A percentile compares a stretch with the other conserved stretches of the same genome.
Evolutionary conservation across 441 rosid genomes (phyloP).

Genomic region (Populus hybrid): DNA sequence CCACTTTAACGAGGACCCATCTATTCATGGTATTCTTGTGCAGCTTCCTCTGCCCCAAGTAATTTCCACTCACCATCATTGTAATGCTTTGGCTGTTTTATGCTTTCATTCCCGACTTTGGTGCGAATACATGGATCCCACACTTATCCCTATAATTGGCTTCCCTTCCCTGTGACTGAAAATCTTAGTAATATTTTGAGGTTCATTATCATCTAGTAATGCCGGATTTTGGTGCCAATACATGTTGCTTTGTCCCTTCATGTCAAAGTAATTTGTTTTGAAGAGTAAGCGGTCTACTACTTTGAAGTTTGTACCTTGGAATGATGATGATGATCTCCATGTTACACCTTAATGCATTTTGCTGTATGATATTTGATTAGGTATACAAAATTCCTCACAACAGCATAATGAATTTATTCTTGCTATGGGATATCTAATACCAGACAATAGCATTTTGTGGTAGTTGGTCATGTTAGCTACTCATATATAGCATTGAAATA

Average conservation of each 20-base stretch:
- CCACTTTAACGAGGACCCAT: conserved; percentile 48
- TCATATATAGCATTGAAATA: conserved; percentile 8
- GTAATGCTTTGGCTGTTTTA: not conserved
- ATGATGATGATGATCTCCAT: not conserved
- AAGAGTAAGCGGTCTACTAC: not conserved
- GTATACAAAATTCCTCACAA: not conserved
- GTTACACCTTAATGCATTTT: not conserved
- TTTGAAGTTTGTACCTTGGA: not conserved
- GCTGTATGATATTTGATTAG: not conserved
- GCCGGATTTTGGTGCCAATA: not conserved
- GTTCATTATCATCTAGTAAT: too few relatives aligned
- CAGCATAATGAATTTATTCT: not conserved
- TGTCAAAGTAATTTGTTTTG: not conserved
- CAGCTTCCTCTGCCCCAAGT: conserved; percentile 97
- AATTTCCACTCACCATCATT: conserved; percentile 28
- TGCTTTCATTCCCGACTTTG: not conserved
- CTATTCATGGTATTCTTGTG: conserved; percentile 85
- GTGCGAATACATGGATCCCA: not conserved
- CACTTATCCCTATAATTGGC: not conserved
- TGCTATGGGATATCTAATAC: not conserved
- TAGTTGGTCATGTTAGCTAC: conserved; percentile 1
- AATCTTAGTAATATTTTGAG: not conserved
- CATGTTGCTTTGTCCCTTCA: not conserved
- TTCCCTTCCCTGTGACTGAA: not conserved
- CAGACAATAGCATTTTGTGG: conserved; percentile 10